Conservation (phyloP, 2,329 filamentous ascomycete species). For the Alternaria sp. region DNA sequence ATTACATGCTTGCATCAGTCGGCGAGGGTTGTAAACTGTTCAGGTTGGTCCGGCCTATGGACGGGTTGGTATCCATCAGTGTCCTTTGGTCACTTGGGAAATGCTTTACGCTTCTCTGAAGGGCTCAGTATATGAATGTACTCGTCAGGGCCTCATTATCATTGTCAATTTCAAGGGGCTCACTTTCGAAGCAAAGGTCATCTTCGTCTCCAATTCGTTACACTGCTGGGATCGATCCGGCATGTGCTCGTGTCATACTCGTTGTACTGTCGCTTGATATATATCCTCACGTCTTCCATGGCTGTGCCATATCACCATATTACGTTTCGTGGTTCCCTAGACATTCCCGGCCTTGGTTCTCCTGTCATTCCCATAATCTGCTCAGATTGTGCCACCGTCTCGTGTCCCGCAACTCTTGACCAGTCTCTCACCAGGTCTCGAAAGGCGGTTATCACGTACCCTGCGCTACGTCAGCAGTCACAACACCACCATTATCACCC, state of each 20-base stretch:
- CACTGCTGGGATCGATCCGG: not conserved
- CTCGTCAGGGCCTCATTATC: rapidly evolving
- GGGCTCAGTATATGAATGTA: not conserved
- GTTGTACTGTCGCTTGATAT: not conserved
- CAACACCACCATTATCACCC: not conserved
- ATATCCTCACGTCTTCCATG: not conserved
- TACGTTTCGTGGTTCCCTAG: not conserved
- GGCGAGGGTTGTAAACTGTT: rapidly evolving
- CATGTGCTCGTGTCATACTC: not conserved
- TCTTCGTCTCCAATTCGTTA: not conserved
- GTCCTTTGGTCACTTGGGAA: not conserved
- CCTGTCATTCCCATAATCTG: not conserved
- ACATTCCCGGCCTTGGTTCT: too few species aligned
- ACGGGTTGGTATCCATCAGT: not conserved
- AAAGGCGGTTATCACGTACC: not conserved
- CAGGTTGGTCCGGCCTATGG: rapidly evolving
- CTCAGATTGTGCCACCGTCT: not conserved
- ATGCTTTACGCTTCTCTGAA: not conserved
- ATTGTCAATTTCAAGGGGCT: not conserved
- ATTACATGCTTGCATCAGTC: rapidly evolving
- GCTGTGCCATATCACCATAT: too few species aligned
- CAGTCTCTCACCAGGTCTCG: constrained; percentile 2
- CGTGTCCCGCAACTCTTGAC: not conserved
- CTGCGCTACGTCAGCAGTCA: not conserved
- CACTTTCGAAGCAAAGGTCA: not conserved